Percentiles rank a stretch among this genome's conserved stretches.
Evolutionary conservation across 2,329 filamentous ascomycete species (phyloP).

Genomic region (Aspergillus sp.): DNA sequence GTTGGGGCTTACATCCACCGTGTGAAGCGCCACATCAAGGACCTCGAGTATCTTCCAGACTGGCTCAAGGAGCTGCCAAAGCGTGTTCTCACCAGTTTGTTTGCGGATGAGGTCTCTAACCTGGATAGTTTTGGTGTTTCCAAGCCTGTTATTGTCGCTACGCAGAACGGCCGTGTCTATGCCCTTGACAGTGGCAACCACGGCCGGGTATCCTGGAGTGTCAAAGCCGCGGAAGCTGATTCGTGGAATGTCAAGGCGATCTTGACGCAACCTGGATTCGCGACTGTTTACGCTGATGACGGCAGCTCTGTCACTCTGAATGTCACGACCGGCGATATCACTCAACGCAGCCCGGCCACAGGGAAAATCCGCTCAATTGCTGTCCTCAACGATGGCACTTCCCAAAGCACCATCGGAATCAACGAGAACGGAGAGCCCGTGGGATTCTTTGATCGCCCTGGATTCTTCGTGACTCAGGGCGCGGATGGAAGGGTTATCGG

Average conservation of each 20-base stretch:
- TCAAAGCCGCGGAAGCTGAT: conserved; percentile 64
- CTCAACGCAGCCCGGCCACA: conserved; percentile 35
- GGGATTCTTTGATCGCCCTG: conserved; percentile 35
- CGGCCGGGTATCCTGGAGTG: conserved; percentile 77
- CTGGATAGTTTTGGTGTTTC: conserved; percentile 77
- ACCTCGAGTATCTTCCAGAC: conserved; percentile 72
- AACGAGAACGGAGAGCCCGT: conserved; percentile 41
- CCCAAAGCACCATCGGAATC: conserved; percentile 37
- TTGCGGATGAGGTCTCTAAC: conserved; percentile 59
- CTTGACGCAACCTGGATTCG: conserved; percentile 62
- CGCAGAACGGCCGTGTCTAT: conserved; percentile 76
- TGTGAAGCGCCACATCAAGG: conserved; percentile 77
- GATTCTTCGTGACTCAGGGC: conserved; percentile 47
- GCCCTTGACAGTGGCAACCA: conserved; percentile 77
- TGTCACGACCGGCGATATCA: conserved; percentile 48
- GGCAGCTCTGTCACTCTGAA: conserved; percentile 64
- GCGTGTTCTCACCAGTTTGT: conserved; percentile 68
- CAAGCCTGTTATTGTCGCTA: conserved; percentile 81
- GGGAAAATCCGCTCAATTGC: conserved; percentile 38
- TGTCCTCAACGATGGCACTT: conserved; percentile 31
- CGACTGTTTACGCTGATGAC: conserved; percentile 63
- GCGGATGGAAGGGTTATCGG: conserved; percentile 48
- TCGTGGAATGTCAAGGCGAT: conserved; percentile 72
- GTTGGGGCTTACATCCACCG: conserved; percentile 85
- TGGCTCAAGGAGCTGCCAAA: conserved; percentile 73